Evolutionary conservation across 371 early-diverging fungal genomes (phyloP).

Genomic region (Mortierella sp.): DNA sequence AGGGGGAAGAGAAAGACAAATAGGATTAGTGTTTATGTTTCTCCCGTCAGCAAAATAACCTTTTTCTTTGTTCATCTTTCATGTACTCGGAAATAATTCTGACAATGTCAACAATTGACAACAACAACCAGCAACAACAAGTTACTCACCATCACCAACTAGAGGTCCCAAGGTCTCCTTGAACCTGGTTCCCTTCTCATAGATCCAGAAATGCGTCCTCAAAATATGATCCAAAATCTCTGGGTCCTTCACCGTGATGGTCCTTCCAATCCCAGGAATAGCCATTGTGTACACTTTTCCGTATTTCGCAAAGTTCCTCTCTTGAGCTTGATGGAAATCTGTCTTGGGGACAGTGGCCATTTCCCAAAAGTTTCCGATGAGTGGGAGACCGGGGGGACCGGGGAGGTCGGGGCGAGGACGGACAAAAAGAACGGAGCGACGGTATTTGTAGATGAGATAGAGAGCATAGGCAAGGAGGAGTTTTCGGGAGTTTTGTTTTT

Average conservation of each 20-base stretch:
- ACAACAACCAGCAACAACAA: too few species aligned
- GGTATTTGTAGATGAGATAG: constrained; percentile 36
- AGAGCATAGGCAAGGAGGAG: constrained; percentile 20
- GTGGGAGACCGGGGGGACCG: constrained; percentile 35
- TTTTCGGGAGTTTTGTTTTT: not conserved
- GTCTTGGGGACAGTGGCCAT: constrained; percentile 8
- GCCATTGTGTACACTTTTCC: constrained; percentile 35
- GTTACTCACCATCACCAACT: constrained; percentile 27
- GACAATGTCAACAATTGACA: not conserved
- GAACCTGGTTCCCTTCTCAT: constrained; percentile 47
- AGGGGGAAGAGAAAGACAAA: not conserved
- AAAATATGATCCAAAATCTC: constrained; percentile 48
- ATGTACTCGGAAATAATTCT: not conserved
- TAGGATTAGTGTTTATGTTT: not conserved
- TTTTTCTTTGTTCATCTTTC: not conserved
- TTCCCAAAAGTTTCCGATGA: constrained; percentile 30
- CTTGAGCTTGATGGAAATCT: constrained; percentile 26
- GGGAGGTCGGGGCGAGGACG: constrained; percentile 33
- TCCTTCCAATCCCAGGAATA: constrained; percentile 30
- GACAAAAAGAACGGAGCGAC: constrained; percentile 22
- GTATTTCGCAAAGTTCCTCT: constrained; percentile 12
- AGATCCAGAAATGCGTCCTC: constrained; percentile 50
- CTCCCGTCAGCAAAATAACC: not conserved
- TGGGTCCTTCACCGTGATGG: constrained; percentile 34
- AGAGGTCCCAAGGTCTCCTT: constrained; percentile 24